phyloP scores from a whole-genome alignment of 305 asterid genomes.

The Stenogyne calaminthoides region DNA sequence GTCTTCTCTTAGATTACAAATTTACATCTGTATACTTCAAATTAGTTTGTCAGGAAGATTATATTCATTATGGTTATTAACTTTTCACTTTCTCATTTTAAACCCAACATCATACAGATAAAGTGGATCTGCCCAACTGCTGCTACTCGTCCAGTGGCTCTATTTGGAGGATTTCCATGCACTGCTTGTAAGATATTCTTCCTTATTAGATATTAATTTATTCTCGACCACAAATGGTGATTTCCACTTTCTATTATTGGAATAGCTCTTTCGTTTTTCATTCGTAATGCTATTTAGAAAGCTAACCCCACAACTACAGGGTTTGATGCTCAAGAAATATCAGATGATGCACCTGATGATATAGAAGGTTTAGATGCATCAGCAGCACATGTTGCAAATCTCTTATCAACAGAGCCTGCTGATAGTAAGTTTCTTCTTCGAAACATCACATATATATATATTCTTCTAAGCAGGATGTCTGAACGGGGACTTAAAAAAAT shows the following conservation, averaged over 20 bases:
- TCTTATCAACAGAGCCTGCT: constrained; percentile 76
- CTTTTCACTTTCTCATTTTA: constrained; percentile 23
- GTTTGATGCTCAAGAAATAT: constrained; percentile 74
- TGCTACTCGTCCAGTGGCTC: constrained; percentile 75
- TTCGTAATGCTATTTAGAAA: background rate
- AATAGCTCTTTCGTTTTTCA: constrained; percentile 10
- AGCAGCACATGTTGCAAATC: constrained; percentile 83
- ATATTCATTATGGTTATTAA: background rate
- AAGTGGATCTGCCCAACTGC: constrained; percentile 98
- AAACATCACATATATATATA: background rate
- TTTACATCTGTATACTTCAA: background rate
- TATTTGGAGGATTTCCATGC: constrained; percentile 84
- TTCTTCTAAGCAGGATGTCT: background rate
- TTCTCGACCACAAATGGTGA: background rate
- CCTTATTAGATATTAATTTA: background rate
- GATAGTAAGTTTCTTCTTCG: constrained; percentile 50
- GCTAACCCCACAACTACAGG: constrained; percentile 42
- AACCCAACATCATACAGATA: constrained; percentile 47
- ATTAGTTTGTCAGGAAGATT: background rate
- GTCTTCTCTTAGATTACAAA: background rate
- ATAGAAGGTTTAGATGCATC: constrained; percentile 77
- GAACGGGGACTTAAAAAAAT: background rate
- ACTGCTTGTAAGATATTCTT: constrained; percentile 68
- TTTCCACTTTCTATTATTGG: background rate
- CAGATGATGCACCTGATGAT: constrained; percentile 70